phyloP scores from a whole-genome alignment of 2,329 filamentous ascomycete species.

The Colletotrichum melonis region DNA sequence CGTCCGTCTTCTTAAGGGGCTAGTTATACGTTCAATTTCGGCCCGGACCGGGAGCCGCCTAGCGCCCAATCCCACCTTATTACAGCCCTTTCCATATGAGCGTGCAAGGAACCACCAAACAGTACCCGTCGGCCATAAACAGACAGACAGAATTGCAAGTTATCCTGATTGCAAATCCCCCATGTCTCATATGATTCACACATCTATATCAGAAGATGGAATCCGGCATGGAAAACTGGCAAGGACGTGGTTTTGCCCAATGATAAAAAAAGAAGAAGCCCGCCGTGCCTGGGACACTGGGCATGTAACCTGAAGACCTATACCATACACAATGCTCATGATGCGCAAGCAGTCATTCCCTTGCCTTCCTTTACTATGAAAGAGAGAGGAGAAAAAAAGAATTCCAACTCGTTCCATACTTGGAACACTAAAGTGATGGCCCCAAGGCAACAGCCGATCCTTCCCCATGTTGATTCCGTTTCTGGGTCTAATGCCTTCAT shows the following conservation, averaged over 20 bases:
- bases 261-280: background rate
- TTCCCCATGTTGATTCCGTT: background rate
- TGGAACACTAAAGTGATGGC: background rate
- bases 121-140: background rate
- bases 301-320: conserved; percentile 23
- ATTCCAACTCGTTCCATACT: background rate
- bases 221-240: background rate
- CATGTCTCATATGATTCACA: background rate
- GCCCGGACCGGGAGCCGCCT: too few species aligned
- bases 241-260: background rate
- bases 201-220: background rate
- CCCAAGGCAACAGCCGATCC: background rate
- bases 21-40: too few species aligned
- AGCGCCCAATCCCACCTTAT: too few species aligned
- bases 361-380: background rate
- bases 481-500: background rate
- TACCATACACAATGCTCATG: conserved; percentile 31
- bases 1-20: too few species aligned
- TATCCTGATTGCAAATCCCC: too few species aligned
- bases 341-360: conserved; percentile 30
- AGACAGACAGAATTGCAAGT: too few species aligned
- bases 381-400: background rate
- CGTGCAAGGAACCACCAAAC: too few species aligned
- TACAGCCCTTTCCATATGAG: too few species aligned
- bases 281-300: conserved; percentile 29